Base-by-base conservation (phyloP, 192 early-diverging fungal species). In the Lobulomyces angularis region DNA sequence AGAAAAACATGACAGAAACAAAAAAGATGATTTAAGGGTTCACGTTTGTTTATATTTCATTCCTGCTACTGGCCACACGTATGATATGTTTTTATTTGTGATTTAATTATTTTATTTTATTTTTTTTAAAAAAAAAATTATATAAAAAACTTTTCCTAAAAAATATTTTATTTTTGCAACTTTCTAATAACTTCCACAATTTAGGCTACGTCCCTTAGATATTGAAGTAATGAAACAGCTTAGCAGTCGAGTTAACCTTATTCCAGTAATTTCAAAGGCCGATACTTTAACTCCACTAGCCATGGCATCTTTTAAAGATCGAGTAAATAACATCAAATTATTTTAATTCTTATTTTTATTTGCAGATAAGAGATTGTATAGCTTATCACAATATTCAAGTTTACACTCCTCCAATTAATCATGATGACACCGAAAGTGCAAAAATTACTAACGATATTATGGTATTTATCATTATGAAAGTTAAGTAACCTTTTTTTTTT, bases 31-130 rank as follows among this genome's bases (percentile, higher is more conserved):
- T 56, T 75, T 95, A 75, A 78, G 94, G 33, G 91, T 98, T 19
- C 89, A 98, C 67, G 88, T 82, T 48, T 98, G 94, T 61, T 63
- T 98, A 46, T 98, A 98, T 69, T 98, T 98, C 61, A 92, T 98
- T 63, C 88, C 83, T 34, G 91, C 94, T 31, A 90, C 90, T 40
- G 94, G 94, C 25, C 91, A 96, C 69, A 96, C 83, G 84, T 79
- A 48, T 51, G n/a, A n/a, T n/a, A n/a, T n/a, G n/a, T n/a, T n/a
- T n/a, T n/a, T n/a, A n/a, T n/a, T n/a, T n/a, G n/a, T n/a, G n/a
- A n/a, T n/a, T n/a, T n/a, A n/a, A n/a, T n/a, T n/a, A n/a, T n/a
- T n/a, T n/a, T n/a, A n/a, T n/a, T n/a, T n/a, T n/a, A n/a, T n/a
- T n/a, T n/a, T n/a, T n/a, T n/a, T n/a, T n/a, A n/a, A n/a, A n/a